These are phyloP conservation scores for Cystofilobasidium ferigula DNA, from an alignment of 768 basidiomycete species.

Conservation along the genomic window DNA sequence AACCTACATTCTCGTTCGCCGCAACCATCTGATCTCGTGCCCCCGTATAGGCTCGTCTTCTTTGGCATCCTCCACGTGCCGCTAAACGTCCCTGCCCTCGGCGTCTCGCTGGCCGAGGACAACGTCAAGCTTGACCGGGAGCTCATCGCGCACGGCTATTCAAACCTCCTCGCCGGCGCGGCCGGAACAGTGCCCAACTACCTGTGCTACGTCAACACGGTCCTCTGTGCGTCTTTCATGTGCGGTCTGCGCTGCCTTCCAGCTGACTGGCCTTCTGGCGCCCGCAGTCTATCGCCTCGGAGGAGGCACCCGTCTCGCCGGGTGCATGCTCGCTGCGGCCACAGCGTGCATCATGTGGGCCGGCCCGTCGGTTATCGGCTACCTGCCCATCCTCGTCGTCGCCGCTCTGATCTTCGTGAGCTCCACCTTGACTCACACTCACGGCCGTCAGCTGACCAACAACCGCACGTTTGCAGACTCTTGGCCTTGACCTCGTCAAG, in stretches of 20 bases:
- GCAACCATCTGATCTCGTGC: too few species aligned
- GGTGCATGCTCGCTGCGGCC: slow-evolving; percentile 69
- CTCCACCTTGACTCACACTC: too few species aligned
- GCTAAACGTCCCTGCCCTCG: slow-evolving; percentile 65
- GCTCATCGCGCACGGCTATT: slow-evolving; percentile 82
- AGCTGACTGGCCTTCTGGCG: not conserved
- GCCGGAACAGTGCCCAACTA: slow-evolving; percentile 73
- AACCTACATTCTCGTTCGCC: too few species aligned
- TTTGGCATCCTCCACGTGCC: slow-evolving; percentile 37
- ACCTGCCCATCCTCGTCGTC: slow-evolving; percentile 83
- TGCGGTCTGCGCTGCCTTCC: not conserved
- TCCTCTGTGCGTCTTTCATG: slow-evolving; percentile 38
- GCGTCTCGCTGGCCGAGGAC: slow-evolving; percentile 82
- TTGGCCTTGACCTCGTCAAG: slow-evolving; percentile 86
- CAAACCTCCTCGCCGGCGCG: slow-evolving; percentile 70
- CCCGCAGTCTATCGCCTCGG: slow-evolving; percentile 78
- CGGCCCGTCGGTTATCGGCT: slow-evolving; percentile 83
- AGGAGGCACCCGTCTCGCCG: slow-evolving; percentile 69
- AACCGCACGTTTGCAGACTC: too few species aligned
- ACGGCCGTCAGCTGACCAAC: too few species aligned
- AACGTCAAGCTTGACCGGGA: slow-evolving; percentile 80
- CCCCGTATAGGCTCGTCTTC: slow-evolving; percentile 42
- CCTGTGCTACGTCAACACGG: slow-evolving; percentile 52
- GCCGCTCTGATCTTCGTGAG: slow-evolving; percentile 87
- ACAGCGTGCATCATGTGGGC: slow-evolving; percentile 57